Evolutionary conservation across 192 early-diverging fungal genomes (phyloP).

Genomic region (Rhizophagus prolifer): DNA sequence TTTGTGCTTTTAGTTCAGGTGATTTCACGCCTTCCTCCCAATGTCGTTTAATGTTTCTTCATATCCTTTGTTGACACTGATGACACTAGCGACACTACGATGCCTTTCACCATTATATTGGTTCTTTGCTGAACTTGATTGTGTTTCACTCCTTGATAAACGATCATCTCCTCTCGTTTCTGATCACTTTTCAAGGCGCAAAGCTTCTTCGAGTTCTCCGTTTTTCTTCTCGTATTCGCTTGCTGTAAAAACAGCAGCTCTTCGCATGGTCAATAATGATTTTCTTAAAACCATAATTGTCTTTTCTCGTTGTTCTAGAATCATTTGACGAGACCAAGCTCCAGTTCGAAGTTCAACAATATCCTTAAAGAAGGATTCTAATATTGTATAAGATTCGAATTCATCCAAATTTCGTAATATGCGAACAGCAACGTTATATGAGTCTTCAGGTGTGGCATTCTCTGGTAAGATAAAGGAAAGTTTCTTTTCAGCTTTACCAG

Average conservation of each 20-base stretch:
- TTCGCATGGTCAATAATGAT: conserved; percentile 58
- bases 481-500: conserved; percentile 36
- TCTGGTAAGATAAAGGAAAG: conserved; percentile 39
- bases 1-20: neutral
- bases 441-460: conserved; percentile 45
- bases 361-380: conserved; percentile 58
- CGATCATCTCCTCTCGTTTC: neutral
- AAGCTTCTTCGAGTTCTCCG: conserved; percentile 40
- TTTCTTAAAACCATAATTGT: conserved; percentile 51
- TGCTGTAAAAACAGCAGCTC: conserved; percentile 53
- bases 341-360: conserved; percentile 50
- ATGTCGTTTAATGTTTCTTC: neutral
- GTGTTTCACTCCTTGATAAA: too few species aligned
- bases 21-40: neutral
- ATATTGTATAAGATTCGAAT: conserved; percentile 47
- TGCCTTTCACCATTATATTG: neutral
- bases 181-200: conserved; percentile 25
- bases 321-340: conserved; percentile 46
- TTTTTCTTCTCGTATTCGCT: conserved; percentile 48
- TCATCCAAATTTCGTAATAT: conserved; percentile 53
- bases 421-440: conserved; percentile 49
- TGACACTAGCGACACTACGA: neutral
- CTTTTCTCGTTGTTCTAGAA: conserved; percentile 50
- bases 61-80: neutral
- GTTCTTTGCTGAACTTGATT: neutral